These are phyloP conservation scores for Puya raimondii DNA, from an alignment of 176 grass and related monocot genomes.

Conservation along the genomic window DNA sequence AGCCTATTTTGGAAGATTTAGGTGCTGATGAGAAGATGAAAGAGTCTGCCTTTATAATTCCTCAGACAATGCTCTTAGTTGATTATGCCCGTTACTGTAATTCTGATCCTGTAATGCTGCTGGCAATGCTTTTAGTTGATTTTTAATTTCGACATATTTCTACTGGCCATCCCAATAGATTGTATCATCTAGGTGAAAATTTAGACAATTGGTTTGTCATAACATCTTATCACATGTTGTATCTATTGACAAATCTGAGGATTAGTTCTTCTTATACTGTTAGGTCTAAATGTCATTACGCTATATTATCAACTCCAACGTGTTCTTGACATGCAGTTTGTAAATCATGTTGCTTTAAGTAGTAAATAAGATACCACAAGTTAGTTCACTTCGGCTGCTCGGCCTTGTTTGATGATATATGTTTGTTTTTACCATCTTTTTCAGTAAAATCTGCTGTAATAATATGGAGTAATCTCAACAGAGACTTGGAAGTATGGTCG, in stretches of 20 bases:
- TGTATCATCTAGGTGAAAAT: neutral
- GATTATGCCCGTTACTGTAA: neutral
- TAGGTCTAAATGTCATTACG: neutral
- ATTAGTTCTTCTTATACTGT: neutral
- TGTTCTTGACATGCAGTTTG: neutral
- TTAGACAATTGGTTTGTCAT: neutral
- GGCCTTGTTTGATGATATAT: too few species aligned
- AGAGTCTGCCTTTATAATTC: constrained; percentile 88
- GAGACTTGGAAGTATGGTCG: too few species aligned
- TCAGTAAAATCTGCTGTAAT: too few species aligned
- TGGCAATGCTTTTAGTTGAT: neutral
- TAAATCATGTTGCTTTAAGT: too few species aligned
- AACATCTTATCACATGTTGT: neutral
- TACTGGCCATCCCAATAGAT: neutral
- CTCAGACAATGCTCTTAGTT: constrained; percentile 45
- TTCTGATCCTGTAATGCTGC: neutral
- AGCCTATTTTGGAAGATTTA: constrained; percentile 54
- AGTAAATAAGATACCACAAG: too few species aligned
- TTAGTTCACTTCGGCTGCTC: too few species aligned
- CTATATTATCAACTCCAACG: neutral
- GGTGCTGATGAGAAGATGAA: constrained; percentile 87
- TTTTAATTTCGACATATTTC: neutral
- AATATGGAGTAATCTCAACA: too few species aligned
- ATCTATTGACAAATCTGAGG: neutral
- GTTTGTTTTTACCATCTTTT: too few species aligned